Percentiles rank a stretch among this genome's conserved stretches.
phyloP scores from a whole-genome alignment of 306 rosid genomes.

The Quercus wislizeni region DNA sequence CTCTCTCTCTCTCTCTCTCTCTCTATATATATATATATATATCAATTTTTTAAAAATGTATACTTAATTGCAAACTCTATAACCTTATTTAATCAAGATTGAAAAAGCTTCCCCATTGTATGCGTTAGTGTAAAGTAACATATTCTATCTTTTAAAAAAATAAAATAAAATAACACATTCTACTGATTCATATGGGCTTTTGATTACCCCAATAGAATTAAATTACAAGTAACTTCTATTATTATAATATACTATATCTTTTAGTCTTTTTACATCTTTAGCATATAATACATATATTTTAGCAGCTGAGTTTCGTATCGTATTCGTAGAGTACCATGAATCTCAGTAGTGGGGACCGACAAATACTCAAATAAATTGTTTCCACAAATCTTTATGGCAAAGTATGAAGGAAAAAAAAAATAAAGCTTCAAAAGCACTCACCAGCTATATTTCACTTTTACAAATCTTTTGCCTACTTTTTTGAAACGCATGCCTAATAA shows the following conservation, averaged over 20 bases:
- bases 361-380: too few species aligned
- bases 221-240: not conserved
- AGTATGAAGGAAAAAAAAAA: too few species aligned
- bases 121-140: not conserved
- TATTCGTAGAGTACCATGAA: constrained; percentile 27
- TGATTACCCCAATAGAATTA: not conserved
- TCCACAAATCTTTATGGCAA: too few species aligned
- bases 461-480: too few species aligned
- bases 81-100: not conserved
- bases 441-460: too few species aligned
- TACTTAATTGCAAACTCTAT: not conserved
- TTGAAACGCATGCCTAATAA: too few species aligned
- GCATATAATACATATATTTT: not conserved
- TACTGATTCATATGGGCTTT: not conserved
- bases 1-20: too few species aligned
- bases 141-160: too few species aligned
- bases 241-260: not conserved
- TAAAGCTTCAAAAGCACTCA: too few species aligned
- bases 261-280: not conserved
- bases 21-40: too few species aligned
- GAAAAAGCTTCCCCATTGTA: not conserved
- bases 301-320: too few species aligned
- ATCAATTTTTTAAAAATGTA: too few species aligned
- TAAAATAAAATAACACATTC: not conserved
- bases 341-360: constrained; percentile 21